Conservation (phyloP, 169 alveolate species). For the Cystoisospora suis region DNA sequence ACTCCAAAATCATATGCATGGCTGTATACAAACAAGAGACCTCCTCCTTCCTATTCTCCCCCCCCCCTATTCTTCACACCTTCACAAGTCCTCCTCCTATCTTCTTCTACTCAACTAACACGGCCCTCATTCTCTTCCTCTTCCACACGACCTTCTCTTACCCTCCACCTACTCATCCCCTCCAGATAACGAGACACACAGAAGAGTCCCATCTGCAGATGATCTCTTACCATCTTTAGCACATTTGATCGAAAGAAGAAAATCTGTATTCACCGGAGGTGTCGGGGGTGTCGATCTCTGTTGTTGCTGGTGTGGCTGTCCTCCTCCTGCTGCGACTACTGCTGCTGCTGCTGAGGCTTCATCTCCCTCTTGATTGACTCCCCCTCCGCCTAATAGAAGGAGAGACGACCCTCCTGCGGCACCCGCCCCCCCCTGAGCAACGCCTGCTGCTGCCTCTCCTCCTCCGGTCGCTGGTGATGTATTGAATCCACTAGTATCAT, state of each 20-base stretch:
- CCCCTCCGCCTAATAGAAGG: too few relatives aligned
- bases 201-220: background rate
- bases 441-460: conserved; percentile 4
- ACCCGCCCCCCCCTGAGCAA: background rate
- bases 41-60: background rate
- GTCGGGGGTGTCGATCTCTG: background rate
- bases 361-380: too few relatives aligned
- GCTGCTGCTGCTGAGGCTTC: background rate
- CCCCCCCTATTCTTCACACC: background rate
- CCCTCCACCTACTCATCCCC: background rate
- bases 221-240: conserved; percentile 28
- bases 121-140: background rate
- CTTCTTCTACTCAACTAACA: background rate
- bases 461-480: conserved; percentile 22
- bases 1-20: too few relatives aligned
- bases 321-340: conserved; percentile 41
- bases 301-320: conserved; percentile 18
- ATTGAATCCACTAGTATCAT: background rate
- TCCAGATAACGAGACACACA: background rate
- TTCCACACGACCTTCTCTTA: background rate
- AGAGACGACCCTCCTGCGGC: background rate
- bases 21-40: background rate
- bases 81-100: background rate
- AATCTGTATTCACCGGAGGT: conserved; percentile 30
- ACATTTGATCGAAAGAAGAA: conserved; percentile 44